Conservation (phyloP, 306 rosid species). For the Gleditsia sinensis region DNA sequence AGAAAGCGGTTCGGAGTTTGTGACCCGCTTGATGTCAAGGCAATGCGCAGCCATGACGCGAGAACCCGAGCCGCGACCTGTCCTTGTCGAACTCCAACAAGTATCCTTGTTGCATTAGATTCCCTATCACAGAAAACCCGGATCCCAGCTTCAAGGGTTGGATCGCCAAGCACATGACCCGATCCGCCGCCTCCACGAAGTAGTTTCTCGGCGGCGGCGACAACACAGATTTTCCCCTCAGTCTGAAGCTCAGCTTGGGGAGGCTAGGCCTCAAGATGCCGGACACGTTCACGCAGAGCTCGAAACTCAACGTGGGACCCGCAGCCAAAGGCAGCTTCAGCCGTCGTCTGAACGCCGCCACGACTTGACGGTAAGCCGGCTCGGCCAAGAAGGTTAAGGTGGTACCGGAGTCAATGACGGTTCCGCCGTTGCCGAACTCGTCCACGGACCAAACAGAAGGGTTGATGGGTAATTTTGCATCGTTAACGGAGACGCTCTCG, state of each 20-base stretch:
- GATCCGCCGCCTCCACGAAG: constrained; percentile 56
- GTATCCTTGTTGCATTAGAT: constrained; percentile 85
- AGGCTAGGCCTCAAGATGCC: constrained; percentile 38
- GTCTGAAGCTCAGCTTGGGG: constrained; percentile 56
- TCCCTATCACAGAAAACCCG: constrained; percentile 77
- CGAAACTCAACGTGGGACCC: constrained; percentile 47
- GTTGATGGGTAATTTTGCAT: constrained; percentile 44
- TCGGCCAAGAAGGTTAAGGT: constrained; percentile 56
- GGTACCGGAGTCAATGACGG: constrained; percentile 79
- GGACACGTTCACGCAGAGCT: constrained; percentile 67
- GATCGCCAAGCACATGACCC: constrained; percentile 64
- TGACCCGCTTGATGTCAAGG: constrained; percentile 36
- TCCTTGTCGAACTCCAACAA: constrained; percentile 73
- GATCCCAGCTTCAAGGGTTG: constrained; percentile 54
- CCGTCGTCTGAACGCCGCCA: constrained; percentile 49
- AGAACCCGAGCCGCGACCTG: constrained; percentile 65
- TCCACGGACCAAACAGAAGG: constrained; percentile 62
- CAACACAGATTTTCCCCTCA: constrained; percentile 46
- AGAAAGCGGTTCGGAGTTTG: not conserved
- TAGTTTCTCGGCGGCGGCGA: constrained; percentile 72
- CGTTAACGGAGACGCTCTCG: constrained; percentile 44
- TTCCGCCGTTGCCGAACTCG: constrained; percentile 66
- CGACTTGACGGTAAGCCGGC: constrained; percentile 52
- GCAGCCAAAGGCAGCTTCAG: constrained; percentile 26
- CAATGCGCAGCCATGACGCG: constrained; percentile 74